These are phyloP conservation scores for Pseudogymnoascus verrucosus DNA, from an alignment of 2,329 filamentous ascomycete species.

Conservation along the genomic window DNA sequence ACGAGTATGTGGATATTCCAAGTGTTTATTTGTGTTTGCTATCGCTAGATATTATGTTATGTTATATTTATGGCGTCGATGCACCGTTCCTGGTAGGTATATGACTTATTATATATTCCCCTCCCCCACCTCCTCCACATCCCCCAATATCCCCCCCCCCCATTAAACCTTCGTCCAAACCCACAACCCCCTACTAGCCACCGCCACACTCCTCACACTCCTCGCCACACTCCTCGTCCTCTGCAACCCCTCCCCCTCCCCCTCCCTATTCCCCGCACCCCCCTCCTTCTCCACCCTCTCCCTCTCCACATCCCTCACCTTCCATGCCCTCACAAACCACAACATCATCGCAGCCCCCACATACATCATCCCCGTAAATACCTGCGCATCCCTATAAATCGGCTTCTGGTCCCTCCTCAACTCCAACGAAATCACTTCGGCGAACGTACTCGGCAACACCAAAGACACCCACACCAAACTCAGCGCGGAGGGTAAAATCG, in stretches of 20 bases:
- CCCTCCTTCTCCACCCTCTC: background rate
- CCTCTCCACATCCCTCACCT: slow-evolving; percentile 31
- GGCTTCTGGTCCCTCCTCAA: background rate
- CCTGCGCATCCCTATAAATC: slow-evolving; percentile 12
- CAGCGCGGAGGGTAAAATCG: slow-evolving; percentile 56
- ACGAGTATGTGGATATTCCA: background rate
- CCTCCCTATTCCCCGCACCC: background rate
- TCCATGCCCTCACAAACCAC: slow-evolving; percentile 47
- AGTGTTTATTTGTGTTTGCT: background rate
- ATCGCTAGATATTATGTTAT: background rate
- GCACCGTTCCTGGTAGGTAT: background rate
- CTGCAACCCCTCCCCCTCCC: background rate
- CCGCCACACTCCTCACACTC: slow-evolving; percentile 32
- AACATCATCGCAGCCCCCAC: slow-evolving; percentile 41
- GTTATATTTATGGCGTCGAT: background rate
- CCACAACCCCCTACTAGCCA: slow-evolving; percentile 26
- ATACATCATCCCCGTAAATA: slow-evolving; percentile 40
- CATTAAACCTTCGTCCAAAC: slow-evolving; percentile 1
- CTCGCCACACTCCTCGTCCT: slow-evolving; percentile 28
- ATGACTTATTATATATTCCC: background rate
- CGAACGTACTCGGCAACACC: slow-evolving; percentile 59
- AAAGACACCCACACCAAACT: slow-evolving; percentile 63
- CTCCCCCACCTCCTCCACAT: background rate
- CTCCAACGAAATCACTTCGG: slow-evolving; percentile 46
- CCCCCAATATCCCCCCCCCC: background rate